Evolutionary conservation across 768 basidiomycete genomes (phyloP).

Genomic region (Imleria badia): DNA sequence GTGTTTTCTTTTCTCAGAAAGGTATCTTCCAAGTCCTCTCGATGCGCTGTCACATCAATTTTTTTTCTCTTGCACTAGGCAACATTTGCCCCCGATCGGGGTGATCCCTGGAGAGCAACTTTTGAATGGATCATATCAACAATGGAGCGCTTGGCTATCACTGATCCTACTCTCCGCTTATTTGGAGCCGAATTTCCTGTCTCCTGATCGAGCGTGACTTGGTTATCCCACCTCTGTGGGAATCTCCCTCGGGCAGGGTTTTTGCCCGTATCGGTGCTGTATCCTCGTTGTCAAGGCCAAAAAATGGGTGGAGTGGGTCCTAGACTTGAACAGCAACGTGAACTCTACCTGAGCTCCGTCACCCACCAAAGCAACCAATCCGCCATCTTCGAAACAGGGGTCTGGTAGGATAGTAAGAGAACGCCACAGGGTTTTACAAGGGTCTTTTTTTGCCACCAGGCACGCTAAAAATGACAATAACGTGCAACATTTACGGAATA

Average conservation of each 20-base stretch:
- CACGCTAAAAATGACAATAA: conserved; percentile 14
- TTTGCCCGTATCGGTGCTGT: neutral
- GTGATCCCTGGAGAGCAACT: conserved; percentile 12
- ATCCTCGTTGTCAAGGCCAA: neutral
- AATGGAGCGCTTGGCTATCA: neutral
- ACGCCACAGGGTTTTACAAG: conserved; percentile 22
- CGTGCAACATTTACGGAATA: conserved; percentile 16
- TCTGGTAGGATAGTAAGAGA: neutral
- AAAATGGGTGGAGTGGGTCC: neutral
- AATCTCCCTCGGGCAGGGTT: neutral
- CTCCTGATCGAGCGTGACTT: neutral
- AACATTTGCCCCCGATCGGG: neutral
- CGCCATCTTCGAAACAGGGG: conserved; percentile 12
- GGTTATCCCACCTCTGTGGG: conserved; percentile 26
- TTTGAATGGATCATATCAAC: neutral
- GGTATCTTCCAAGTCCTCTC: neutral
- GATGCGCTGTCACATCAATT: conserved; percentile 8
- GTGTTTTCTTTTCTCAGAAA: conserved; percentile 5
- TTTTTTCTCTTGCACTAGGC: conserved; percentile 6
- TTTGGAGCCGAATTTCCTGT: conserved; percentile 8
- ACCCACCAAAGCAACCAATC: neutral
- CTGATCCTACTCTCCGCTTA: conserved; percentile 12
- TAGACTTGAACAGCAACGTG: neutral
- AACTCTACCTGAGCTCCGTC: neutral
- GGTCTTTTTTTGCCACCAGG: conserved; percentile 15